These are phyloP conservation scores for Proliferodiscus dingleyae DNA, from an alignment of 2,329 filamentous ascomycete genomes.

Conservation along the genomic window DNA sequence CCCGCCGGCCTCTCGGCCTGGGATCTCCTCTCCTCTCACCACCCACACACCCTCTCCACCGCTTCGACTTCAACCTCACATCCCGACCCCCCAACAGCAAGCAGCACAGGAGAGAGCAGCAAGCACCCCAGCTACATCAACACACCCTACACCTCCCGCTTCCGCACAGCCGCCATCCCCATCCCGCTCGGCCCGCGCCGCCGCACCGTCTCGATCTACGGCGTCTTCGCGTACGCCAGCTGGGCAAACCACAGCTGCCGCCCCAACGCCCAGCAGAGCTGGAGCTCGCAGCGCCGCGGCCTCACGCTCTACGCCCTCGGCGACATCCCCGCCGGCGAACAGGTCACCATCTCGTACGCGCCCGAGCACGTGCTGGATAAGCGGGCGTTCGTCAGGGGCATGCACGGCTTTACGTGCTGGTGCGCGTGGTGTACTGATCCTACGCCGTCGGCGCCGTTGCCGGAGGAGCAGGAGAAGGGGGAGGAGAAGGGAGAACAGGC, in stretches of 20 bases:
- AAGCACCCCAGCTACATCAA: no score
- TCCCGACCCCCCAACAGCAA: no score
- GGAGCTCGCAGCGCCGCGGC: neutral
- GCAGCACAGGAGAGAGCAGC: no score
- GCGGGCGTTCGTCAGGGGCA: neutral
- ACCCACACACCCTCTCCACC: neutral
- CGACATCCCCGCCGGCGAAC: neutral
- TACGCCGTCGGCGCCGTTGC: neutral
- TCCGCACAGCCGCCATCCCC: neutral
- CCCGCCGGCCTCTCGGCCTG: neutral
- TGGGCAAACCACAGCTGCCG: neutral
- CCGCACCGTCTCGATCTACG: neutral
- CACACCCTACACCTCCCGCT: neutral
- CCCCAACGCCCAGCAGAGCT: neutral
- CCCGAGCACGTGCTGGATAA: neutral
- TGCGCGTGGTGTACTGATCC: neutral
- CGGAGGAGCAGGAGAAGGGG: neutral
- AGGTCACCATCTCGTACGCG: neutral
- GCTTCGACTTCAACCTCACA: no score
- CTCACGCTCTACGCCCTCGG: neutral
- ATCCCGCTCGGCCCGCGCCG: neutral
- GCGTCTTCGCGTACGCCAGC: neutral
- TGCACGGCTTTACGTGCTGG: neutral
- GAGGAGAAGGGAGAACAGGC: no score
- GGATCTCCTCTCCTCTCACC: neutral